phyloP scores from a whole-genome alignment of 129 eudicot genomes.

The Saposhnikovia divaricata region DNA sequence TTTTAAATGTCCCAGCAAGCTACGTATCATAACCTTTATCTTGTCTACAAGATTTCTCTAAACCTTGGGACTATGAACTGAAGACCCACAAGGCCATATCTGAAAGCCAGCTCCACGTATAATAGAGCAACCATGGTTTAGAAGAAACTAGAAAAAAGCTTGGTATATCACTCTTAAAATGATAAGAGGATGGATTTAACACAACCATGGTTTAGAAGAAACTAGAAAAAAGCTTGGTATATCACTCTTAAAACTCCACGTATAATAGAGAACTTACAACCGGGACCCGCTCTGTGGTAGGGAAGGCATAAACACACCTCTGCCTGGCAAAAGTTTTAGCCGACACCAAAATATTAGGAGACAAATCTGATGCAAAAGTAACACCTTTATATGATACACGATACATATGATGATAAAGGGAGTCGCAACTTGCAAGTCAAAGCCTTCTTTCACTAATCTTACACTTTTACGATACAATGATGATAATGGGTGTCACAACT shows the following conservation, averaged over 20 bases:
- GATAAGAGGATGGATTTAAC: not conserved
- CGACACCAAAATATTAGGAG: not conserved
- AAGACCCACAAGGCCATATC: not conserved
- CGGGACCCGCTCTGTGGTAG: not conserved
- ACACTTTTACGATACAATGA: not conserved
- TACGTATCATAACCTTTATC: not conserved
- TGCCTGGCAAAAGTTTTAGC: not conserved
- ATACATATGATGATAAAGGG: not conserved
- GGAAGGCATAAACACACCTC: not conserved
- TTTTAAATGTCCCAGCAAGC: not conserved
- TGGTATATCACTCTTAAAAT: not conserved
- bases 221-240: not conserved
- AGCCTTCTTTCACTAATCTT: conserved; percentile 1
- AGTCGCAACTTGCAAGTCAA: not conserved
- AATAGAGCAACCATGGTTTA: not conserved
- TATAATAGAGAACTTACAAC: not conserved
- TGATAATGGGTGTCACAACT: not conserved
- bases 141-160: not conserved
- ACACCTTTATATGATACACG: not conserved
- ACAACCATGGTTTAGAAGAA: not conserved
- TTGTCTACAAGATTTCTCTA: not conserved
- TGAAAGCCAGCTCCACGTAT: not conserved
- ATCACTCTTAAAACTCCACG: not conserved
- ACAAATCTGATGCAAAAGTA: not conserved
- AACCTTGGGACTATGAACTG: not conserved